Base-by-base conservation (phyloP, 768 basidiomycete genomes). In the Serendipita sp. region DNA sequence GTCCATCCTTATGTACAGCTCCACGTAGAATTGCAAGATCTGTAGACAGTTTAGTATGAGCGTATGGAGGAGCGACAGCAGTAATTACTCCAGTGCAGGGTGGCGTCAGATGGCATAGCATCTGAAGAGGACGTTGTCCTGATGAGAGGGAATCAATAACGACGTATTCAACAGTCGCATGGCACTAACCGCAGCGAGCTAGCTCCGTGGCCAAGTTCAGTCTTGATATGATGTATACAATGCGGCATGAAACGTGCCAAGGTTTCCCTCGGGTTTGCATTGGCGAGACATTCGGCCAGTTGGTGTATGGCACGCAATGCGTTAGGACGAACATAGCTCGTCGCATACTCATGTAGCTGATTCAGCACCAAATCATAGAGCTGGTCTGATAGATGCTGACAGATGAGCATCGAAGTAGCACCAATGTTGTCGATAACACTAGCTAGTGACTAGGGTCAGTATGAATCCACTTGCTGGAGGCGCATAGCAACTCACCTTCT, bases 291-390 rank as follows among this genome's bases (percentile, higher is more conserved):
- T 72, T 88, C 84, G 34, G 93, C 86, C 3, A 96, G 76, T 66
- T 90, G 85, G 67, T 91, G 88, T 28, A 93, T 86, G 2, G 86
- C 88, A 62, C 88, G 82, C 44, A 92, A 88, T 24, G 89, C 86
- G 71, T 93, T 94, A 26, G 88, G 78, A 26, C 90, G 84, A 28
- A 89, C 85, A 65, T 83, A 86, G 14, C 82, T 83, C 67, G 84
- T 87, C 16, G 85, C 84, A 69, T 92, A 91, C 69, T 91, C 84
- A 70, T 79, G 87, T 62, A 93, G 81, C 78, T 91, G 83, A 67
- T 89, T 85, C 50, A 93, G 75, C 3, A 86, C 88, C 65, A 88
- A 76, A 68, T 90, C 86, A 71, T 83, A 92, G 22, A 92, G 75
- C 2, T 81, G 77, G 43, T 84, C 84, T 0, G 85, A 87, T 2